Base-by-base conservation (phyloP, 495 filamentous ascomycete genomes). In the Penicillium paradoxum region DNA sequence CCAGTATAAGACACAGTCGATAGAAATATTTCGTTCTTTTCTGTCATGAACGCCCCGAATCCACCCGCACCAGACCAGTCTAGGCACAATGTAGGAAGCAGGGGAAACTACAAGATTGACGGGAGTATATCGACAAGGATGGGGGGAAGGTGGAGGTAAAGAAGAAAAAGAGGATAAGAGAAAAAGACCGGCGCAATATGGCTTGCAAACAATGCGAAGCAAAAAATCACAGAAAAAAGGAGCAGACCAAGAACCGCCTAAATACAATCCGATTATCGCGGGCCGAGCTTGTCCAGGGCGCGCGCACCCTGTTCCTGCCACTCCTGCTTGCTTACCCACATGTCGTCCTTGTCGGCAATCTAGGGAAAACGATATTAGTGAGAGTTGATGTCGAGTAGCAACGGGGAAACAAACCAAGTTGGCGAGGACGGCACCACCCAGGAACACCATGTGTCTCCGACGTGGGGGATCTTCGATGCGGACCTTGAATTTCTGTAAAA, bases 291-390 rank as follows among this genome's bases (percentile, higher is more conserved):
- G 70, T 89, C 89, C 64, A 98, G 73, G 45, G 84, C 84, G 40
- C 87, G 79, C n/a, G 86, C 65, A 15, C 93, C 93, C 70, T 95
- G 86, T 75, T 98, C 93, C 63, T 90, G 77, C 95, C 95, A 98
- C 72, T 98, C 95, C 64, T 87, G 79, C 76, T 96, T 96, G 44
- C 86, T 85, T 47, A 98, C 92, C 93, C 93, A 98, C 93, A 98
- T 98, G 67, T 87, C 86, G 63, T 96, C 89, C 73, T 96, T 96
- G 69, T 97, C 91, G 44, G 93, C 90, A 85, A 98, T 97, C 82
- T 84, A 53, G 21, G 3, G 38, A 22, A n/a, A 40, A 14, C 25
- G 6, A 25, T 34, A 52, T 66, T 60, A 70, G 64, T 38, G 44
- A 30, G n/a, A 38, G 17, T n/a, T 24, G 14, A 1, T 17, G 1